Base-by-base conservation (phyloP, 345 rosid species). In the Passiflora organensis region DNA sequence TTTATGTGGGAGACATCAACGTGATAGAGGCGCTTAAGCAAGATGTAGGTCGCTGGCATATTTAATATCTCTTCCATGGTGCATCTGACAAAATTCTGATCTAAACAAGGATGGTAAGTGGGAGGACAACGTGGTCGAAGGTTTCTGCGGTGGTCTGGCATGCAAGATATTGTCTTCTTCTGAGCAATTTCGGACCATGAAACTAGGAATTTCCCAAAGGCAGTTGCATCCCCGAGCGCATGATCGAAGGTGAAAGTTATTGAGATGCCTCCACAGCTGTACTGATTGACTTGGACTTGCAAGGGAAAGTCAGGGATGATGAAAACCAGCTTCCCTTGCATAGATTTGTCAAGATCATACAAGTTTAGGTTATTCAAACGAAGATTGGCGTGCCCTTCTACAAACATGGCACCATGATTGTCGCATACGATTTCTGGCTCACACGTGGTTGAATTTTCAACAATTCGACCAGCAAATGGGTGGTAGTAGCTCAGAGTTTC, bases 211-310 rank as follows among this genome's bases (percentile, higher is more conserved):
- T 76, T 80, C 1, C 78, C 76, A 13, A 90, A 85, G 49, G 97
- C 65, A 61, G 65, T 72, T 6, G 94, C 95, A 22, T 90, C 95
- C 1, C 97, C 94, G 9, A 90, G 82, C 41, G 90, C 93, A 58
- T 90, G 95, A 63, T 86, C 90, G 34, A 90, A 90, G 48, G 88
- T 82, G 75, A 85, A 81, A 8, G 95, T 71, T 43, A 85, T 6
- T 1, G 91, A 83, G 58, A 80, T 60, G 56, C 95, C 82, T 49
- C 97, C 91, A 11, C 95, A 87, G 25, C 62, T 43, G 58, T 67
- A 87, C 28, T 34, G 38, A 15, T 86, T 87, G 1, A 65, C 82
- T 66, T 90, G 94, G 49, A 83, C 72, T 69, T 87, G 91, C 32
- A 77, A 32, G 6, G 84, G 76, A 39, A 81, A 78, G 60, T 76